Conservation (phyloP, 257 asterid genomes). For the Petrea volubilis region DNA sequence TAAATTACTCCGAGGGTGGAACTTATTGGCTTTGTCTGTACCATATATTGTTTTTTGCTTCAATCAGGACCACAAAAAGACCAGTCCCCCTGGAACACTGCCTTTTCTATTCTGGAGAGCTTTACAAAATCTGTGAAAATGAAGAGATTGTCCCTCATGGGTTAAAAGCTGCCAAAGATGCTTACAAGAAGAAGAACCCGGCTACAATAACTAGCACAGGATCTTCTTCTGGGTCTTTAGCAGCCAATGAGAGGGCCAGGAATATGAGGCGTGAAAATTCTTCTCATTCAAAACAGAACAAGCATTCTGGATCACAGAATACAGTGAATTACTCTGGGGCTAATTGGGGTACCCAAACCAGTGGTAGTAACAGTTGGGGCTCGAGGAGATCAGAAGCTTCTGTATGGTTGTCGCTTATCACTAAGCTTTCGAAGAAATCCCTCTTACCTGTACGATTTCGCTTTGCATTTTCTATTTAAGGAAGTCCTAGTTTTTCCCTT, state of each 20-base stretch:
- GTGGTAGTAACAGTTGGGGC: conserved; percentile 48
- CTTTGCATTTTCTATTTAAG: conserved; percentile 13
- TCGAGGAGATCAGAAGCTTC: conserved; percentile 89
- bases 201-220: conserved; percentile 48
- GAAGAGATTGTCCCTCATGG: conserved; percentile 84
- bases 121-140: conserved; percentile 86
- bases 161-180: conserved; percentile 82
- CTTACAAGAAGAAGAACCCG: conserved; percentile 55
- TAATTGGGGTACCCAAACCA: conserved; percentile 55
- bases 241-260: conserved; percentile 47
- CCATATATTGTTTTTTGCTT: conserved; percentile 8
- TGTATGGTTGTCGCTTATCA: conserved; percentile 79
- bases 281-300: conserved; percentile 46
- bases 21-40: conserved; percentile 18
- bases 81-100: conserved; percentile 99
- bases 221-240: conserved; percentile 48
- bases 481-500: background rate
- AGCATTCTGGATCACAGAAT: conserved; percentile 51
- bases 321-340: conserved; percentile 36
- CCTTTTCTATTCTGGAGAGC: conserved; percentile 91
- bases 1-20: background rate
- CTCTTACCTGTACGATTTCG: conserved; percentile 77
- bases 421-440: conserved; percentile 75
- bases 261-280: conserved; percentile 37
- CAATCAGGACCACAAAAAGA: conserved; percentile 86